Evolutionary conservation across 306 rosid genomes (phyloP).

Genomic region (Dryas alaskensis): DNA sequence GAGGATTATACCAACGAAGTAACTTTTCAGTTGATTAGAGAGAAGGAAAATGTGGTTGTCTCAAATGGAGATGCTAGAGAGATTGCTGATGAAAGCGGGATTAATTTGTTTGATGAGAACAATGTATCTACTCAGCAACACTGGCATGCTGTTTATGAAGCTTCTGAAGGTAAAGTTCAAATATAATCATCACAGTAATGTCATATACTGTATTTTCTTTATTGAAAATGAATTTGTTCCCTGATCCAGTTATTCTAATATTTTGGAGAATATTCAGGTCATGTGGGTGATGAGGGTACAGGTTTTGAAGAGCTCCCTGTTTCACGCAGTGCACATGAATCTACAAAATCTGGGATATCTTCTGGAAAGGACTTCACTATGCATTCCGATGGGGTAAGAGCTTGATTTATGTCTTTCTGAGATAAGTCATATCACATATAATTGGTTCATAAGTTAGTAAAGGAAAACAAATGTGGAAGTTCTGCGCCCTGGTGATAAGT

Average conservation of each 20-base stretch:
- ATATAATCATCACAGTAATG: background rate
- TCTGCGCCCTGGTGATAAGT: background rate
- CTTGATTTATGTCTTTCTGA: conserved; percentile 5
- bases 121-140: conserved; percentile 2
- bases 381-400: conserved; percentile 46
- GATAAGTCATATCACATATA: background rate
- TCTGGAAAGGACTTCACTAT: conserved; percentile 16
- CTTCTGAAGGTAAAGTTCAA: conserved; percentile 31
- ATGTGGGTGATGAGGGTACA: conserved; percentile 18
- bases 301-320: conserved; percentile 35
- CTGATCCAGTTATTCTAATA: conserved; percentile 5
- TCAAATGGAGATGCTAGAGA: conserved; percentile 15
- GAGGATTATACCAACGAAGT: background rate
- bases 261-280: conserved; percentile 35
- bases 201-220: background rate
- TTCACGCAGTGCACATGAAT: conserved; percentile 25
- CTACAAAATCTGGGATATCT: conserved; percentile 28
- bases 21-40: background rate
- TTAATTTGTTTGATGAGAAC: conserved; percentile 21
- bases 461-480: background rate
- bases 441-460: background rate
- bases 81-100: conserved; percentile 28
- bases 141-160: conserved; percentile 20
- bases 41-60: background rate
- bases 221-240: background rate